These are phyloP conservation scores for Cercophora sp. DNA, from an alignment of 495 filamentous ascomycete species.

Conservation along the genomic window DNA sequence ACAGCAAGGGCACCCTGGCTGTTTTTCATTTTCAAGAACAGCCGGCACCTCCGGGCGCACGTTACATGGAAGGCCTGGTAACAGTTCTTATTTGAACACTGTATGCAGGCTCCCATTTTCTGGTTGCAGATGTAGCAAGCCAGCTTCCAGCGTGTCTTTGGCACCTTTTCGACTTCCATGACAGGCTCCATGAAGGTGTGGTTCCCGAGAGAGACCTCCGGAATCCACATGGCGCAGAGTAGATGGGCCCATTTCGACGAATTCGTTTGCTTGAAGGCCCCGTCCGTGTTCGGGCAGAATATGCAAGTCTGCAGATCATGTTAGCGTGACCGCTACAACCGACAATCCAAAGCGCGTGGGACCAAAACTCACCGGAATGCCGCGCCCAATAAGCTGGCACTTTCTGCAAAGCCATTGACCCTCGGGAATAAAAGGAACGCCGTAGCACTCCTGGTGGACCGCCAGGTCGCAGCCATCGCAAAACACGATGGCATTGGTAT, in stretches of 20 bases:
- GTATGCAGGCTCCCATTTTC: slow-evolving; percentile 96
- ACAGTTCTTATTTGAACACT: slow-evolving; percentile 96
- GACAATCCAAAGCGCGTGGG: too few relatives aligned
- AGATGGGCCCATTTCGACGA: slow-evolving; percentile 94
- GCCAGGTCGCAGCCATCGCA: slow-evolving; percentile 97
- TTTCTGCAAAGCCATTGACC: slow-evolving; percentile 98
- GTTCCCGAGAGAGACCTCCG: slow-evolving; percentile 93
- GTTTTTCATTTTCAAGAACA: slow-evolving; percentile 96
- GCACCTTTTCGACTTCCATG: slow-evolving; percentile 95
- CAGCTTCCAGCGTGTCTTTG: slow-evolving; percentile 87
- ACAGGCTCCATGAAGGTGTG: slow-evolving; percentile 97
- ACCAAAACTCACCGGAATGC: slow-evolving; percentile 70
- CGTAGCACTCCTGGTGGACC: slow-evolving; percentile 98
- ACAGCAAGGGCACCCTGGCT: slow-evolving; percentile 72
- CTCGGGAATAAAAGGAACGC: slow-evolving; percentile 96
- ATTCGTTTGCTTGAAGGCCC: slow-evolving; percentile 97
- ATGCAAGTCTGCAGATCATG: slow-evolving; percentile 68
- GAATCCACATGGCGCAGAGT: slow-evolving; percentile 97
- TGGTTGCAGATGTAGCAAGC: slow-evolving; percentile 96
- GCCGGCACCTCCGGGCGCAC: slow-evolving; percentile 80
- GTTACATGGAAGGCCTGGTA: slow-evolving; percentile 99
- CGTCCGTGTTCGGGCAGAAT: slow-evolving; percentile 95
- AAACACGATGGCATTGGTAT: slow-evolving; percentile 99
- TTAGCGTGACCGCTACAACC: not conserved
- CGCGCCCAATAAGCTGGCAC: slow-evolving; percentile 90